phyloP scores from a whole-genome alignment of 202 grass and related monocot genomes.

The Musa balbisiana region DNA sequence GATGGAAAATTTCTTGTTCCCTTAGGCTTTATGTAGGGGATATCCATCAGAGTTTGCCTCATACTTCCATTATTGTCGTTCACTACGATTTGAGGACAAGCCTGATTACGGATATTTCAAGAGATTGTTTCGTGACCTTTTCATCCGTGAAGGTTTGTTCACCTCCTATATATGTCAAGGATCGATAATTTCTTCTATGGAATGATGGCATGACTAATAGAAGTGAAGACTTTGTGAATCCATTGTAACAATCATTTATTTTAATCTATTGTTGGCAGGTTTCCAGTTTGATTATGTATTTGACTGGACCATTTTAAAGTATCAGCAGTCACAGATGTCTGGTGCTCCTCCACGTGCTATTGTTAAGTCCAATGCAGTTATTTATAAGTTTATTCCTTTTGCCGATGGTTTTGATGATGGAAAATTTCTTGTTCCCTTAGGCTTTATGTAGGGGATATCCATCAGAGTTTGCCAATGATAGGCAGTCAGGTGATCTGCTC shows the following conservation, averaged over 20 bases:
- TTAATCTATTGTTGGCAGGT: slow-evolving; percentile 32
- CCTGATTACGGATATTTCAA: no score
- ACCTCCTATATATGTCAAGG: background rate
- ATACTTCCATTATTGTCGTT: no score
- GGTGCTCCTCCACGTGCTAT: slow-evolving; percentile 57
- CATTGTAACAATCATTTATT: no score
- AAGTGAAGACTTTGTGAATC: background rate
- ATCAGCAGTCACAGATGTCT: slow-evolving; percentile 91
- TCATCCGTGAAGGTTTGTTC: slow-evolving; percentile 78
- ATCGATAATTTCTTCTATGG: no score
- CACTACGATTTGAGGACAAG: no score
- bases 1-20: no score
- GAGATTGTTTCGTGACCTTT: no score
- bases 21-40: no score
- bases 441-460: no score
- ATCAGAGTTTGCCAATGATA: slow-evolving; percentile 87
- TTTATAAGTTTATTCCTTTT: background rate
- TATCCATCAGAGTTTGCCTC: no score
- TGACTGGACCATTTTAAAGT: slow-evolving; percentile 98
- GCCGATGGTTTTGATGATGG: no score
- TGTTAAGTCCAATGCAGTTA: slow-evolving; percentile 28
- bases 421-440: no score
- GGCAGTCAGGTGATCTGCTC: slow-evolving; percentile 49
- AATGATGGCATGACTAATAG: background rate
- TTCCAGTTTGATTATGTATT: slow-evolving; percentile 99